phyloP scores from a whole-genome alignment of 352 stramenopile genomes.

The Phytophthora podocarpi region DNA sequence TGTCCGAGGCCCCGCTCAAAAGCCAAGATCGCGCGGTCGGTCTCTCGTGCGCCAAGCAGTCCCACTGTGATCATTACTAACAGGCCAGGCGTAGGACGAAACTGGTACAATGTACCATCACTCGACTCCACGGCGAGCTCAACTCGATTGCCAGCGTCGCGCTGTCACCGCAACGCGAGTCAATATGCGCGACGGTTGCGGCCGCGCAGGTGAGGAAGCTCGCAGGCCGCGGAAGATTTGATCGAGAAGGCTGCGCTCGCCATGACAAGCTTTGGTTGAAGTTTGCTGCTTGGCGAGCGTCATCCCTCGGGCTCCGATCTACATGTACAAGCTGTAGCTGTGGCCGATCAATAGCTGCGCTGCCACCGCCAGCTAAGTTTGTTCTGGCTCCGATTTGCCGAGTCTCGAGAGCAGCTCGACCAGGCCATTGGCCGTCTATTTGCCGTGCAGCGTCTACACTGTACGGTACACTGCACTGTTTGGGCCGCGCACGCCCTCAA shows the following conservation, averaged over 20 bases:
- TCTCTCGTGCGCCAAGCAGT: conserved; percentile 9
- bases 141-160: conserved; percentile 26
- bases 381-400: neutral
- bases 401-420: no score
- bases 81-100: conserved; percentile 26
- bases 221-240: conserved; percentile 14
- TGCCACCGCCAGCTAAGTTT: neutral
- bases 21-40: conserved; percentile 12
- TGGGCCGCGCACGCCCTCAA: neutral
- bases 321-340: neutral
- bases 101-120: neutral
- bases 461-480: neutral
- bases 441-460: neutral
- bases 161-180: conserved; percentile 14
- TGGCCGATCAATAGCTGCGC: neutral
- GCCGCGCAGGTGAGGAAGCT: conserved; percentile 3
- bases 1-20: conserved; percentile 25
- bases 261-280: conserved; percentile 22
- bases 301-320: neutral
- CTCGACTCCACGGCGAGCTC: conserved; percentile 10
- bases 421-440: no score
- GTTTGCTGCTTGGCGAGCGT: neutral
- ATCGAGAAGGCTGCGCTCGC: conserved; percentile 16
- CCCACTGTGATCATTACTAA: conserved; percentile 42
- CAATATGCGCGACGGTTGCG: neutral